Conservation (phyloP, 768 basidiomycete species). For the Lactarius akahatsu region DNA sequence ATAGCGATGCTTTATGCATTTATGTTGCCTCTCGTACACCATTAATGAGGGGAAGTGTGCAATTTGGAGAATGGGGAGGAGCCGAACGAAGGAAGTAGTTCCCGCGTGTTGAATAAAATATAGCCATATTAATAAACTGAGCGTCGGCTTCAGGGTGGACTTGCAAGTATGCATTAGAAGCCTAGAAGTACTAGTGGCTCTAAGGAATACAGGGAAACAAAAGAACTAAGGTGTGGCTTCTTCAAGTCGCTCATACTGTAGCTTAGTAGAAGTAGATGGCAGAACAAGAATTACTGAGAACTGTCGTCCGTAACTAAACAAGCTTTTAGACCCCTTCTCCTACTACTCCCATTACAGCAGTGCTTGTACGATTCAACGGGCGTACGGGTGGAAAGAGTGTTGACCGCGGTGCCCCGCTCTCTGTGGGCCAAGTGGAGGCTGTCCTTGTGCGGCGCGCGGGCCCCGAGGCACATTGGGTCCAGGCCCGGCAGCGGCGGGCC, state of each 20-base stretch:
- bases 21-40: not conserved
- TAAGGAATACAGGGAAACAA: constrained; percentile 16
- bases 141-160: not conserved
- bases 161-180: constrained; percentile 19
- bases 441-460: constrained; percentile 32
- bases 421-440: constrained; percentile 32
- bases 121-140: not conserved
- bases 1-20: constrained; percentile 9
- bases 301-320: constrained; percentile 6
- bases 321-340: not conserved
- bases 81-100: not conserved
- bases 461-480: constrained; percentile 32
- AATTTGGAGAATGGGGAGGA: not conserved
- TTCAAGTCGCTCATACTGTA: not conserved
- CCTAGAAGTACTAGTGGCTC: constrained; percentile 19
- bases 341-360: constrained; percentile 16
- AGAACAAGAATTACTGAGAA: constrained; percentile 19
- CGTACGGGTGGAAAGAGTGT: constrained; percentile 38
- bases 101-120: not conserved
- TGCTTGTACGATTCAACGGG: constrained; percentile 31
- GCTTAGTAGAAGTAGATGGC: constrained; percentile 7
- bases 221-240: constrained; percentile 5
- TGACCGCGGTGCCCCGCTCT: constrained; percentile 35
- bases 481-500: constrained; percentile 25
- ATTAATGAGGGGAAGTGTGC: not conserved